Base-by-base conservation (phyloP, 306 rosid genomes). In the Inga laurina region DNA sequence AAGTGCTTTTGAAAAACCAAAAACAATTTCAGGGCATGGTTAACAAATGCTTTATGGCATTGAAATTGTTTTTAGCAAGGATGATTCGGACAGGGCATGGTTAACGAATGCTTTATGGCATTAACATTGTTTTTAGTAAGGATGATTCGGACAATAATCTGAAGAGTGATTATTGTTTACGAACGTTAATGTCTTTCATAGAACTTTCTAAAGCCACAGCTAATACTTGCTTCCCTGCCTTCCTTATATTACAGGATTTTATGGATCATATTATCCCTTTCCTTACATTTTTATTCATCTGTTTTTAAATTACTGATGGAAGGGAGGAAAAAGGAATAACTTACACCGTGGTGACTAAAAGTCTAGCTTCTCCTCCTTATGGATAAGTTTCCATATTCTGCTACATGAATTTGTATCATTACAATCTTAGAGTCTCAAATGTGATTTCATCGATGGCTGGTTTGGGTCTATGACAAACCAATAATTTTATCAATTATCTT, bases 391-490 rank as follows among this genome's bases (percentile, higher is more conserved):
- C 77, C 46, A 67, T 30, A 30, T 73, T 61, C 74, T 34, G 39
- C 43, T 74, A 2, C 54, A 18, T 79, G 48, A 41, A 44, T 52
- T 67, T 66, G 70, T 79, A 62, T 80, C 24, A 67, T 72, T 73
- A 78, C 83, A 39, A 71, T 72, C 49, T 81, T 34, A 52, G 43
- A 22, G 49, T 85, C 70, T 18, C 43, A 73, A 32, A 57, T 35
- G 48, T 7, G 43, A 15, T 66, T 81, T 82, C 44, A 56, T 73
- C 13, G 81, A 78, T 81, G 41, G 49, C 16, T 32, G 11, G 24
- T 65, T 72, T 77, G 83, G 48, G 77, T 54, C 16, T 14, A 61
- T 52, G 68, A 37, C 32, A 45, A 78, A n/a, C 19, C 79, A 41
- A 18, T 81, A 64, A 74, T 69, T 61, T 68, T 79, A 49, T 74